phyloP scores from a whole-genome alignment of 257 asterid genomes.

The Perilla frutescens region DNA sequence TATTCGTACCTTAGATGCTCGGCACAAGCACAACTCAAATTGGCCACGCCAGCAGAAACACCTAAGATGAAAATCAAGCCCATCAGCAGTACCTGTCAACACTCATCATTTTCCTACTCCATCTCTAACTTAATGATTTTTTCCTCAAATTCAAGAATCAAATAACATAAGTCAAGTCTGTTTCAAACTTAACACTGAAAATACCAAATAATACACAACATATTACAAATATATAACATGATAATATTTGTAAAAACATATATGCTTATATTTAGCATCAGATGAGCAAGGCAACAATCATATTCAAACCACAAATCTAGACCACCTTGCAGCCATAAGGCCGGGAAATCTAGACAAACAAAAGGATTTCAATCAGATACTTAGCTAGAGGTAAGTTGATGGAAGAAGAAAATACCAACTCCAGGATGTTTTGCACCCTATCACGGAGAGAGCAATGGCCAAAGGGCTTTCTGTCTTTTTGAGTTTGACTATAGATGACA shows the following conservation, averaged over 20 bases:
- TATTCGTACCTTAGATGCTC: slow-evolving; percentile 33
- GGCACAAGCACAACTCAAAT: slow-evolving; percentile 43
- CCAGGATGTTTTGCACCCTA: too few relatives aligned
- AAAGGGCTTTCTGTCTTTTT: too few relatives aligned
- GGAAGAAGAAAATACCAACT: too few relatives aligned
- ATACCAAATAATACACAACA: background rate
- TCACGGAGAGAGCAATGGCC: too few relatives aligned
- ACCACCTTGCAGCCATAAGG: slow-evolving; percentile 41
- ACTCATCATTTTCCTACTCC: slow-evolving; percentile 52
- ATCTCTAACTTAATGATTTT: background rate
- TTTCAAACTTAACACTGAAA: background rate
- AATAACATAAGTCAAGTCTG: background rate
- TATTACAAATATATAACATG: background rate
- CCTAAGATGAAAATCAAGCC: slow-evolving; percentile 32
- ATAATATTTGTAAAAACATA: too few relatives aligned
- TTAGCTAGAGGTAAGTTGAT: too few relatives aligned
- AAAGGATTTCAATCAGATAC: too few relatives aligned
- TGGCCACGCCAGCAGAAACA: slow-evolving; percentile 51
- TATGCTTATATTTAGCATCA: slow-evolving; percentile 19
- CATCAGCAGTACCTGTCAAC: slow-evolving; percentile 54
- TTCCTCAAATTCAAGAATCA: background rate
- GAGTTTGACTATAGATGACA: too few relatives aligned
- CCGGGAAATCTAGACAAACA: slow-evolving; percentile 44
- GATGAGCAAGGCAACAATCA: slow-evolving; percentile 54
- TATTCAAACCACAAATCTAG: slow-evolving; percentile 37